A percentile compares a stretch with the other conserved stretches of the same genome.
Evolutionary conservation across 805 yeast species (phyloP).

Genomic region (Deakozyma indianensis): DNA sequence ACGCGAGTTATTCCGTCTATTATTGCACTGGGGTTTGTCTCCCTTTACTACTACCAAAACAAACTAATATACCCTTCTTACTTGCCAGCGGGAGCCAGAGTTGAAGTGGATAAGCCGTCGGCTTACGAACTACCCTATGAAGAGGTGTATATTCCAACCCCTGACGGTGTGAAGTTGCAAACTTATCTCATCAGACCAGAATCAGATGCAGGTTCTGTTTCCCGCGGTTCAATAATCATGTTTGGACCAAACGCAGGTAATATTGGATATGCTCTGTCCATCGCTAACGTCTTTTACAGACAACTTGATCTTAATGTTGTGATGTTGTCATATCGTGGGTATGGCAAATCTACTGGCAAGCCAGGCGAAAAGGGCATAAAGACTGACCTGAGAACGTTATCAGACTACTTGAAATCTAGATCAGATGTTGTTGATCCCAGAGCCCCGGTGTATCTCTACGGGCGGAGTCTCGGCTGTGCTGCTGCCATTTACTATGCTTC

Average conservation of each 20-base stretch:
- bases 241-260: conserved; percentile 93
- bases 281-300: conserved; percentile 53
- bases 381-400: conserved; percentile 61
- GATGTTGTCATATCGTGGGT: conserved; percentile 81
- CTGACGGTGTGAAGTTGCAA: conserved; percentile 56
- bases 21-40: neutral
- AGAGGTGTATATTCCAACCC: conserved; percentile 42
- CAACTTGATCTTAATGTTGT: conserved; percentile 61
- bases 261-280: conserved; percentile 79
- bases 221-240: conserved; percentile 57
- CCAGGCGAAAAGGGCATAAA: conserved; percentile 73
- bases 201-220: conserved; percentile 20
- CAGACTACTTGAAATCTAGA: conserved; percentile 42
- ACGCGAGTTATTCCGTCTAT: neutral
- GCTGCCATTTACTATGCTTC: conserved; percentile 75
- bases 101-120: conserved; percentile 62
- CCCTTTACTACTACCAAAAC: neutral
- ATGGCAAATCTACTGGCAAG: conserved; percentile 64
- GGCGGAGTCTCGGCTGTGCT: conserved; percentile 91
- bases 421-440: conserved; percentile 37
- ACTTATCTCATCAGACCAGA: conserved; percentile 35
- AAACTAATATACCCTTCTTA: conserved; percentile 67
- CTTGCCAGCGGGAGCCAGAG: conserved; percentile 57
- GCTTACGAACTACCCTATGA: conserved; percentile 53
- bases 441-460: conserved; percentile 45